Conservation (phyloP, 164 flowering plant species). For the Amborella trichopoda region DNA sequence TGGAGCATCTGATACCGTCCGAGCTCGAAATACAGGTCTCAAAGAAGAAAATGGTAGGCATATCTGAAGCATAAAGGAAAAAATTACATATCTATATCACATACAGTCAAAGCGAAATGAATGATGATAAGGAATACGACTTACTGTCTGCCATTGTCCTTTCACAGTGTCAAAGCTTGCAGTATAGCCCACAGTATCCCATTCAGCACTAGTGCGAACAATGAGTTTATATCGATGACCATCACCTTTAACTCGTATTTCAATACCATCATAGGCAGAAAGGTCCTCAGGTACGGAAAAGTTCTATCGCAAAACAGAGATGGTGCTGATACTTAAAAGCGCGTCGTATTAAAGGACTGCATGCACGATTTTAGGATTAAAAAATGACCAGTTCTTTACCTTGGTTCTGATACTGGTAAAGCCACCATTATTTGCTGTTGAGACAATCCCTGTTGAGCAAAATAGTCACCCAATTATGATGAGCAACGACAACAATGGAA, state of each 20-base stretch:
- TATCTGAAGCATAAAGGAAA: slow-evolving; percentile 48
- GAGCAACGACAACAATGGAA: neutral
- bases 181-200: slow-evolving; percentile 97
- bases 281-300: slow-evolving; percentile 75
- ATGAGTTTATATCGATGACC: slow-evolving; percentile 85
- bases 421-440: slow-evolving; percentile 92
- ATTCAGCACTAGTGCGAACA: slow-evolving; percentile 79
- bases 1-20: slow-evolving; percentile 68
- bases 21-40: slow-evolving; percentile 86
- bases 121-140: slow-evolving; percentile 13
- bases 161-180: slow-evolving; percentile 65
- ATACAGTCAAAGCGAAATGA: neutral
- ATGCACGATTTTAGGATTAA: neutral
- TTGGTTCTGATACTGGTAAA: slow-evolving; percentile 84
- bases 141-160: slow-evolving; percentile 86
- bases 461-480: neutral
- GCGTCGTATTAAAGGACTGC: neutral
- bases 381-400: slow-evolving; percentile 25
- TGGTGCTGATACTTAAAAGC: neutral
- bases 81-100: neutral
- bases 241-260: slow-evolving; percentile 78
- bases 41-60: slow-evolving; percentile 72
- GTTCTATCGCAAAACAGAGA: slow-evolving; percentile 30
- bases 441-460: slow-evolving; percentile 49
- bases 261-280: slow-evolving; percentile 93